Evolutionary conservation across 2,329 filamentous ascomycete genomes (phyloP).

Genomic region (Neospermospora avenae): DNA sequence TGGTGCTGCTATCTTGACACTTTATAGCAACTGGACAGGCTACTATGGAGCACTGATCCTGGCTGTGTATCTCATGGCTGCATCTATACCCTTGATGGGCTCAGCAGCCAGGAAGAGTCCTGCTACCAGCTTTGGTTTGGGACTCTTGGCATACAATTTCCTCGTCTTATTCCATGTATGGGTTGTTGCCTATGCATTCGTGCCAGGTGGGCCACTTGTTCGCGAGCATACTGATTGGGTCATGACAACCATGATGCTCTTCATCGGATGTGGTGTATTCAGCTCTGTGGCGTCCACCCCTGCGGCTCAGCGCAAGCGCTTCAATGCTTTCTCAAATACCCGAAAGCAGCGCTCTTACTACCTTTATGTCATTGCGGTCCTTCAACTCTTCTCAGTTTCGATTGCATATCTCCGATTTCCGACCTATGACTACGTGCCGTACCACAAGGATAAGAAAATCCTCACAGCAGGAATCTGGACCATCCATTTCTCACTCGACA

Average conservation of each 20-base stretch:
- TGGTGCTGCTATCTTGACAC: slow-evolving; percentile 75
- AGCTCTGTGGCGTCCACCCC: slow-evolving; percentile 52
- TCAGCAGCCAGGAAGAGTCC: slow-evolving; percentile 76
- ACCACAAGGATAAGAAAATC: slow-evolving; percentile 82
- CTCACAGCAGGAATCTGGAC: slow-evolving; percentile 98
- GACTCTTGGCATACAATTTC: slow-evolving; percentile 89
- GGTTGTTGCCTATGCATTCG: slow-evolving; percentile 97
- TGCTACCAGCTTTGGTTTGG: slow-evolving; percentile 78
- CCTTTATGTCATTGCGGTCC: slow-evolving; percentile 65
- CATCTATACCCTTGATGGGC: slow-evolving; percentile 70
- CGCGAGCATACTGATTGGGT: slow-evolving; percentile 96
- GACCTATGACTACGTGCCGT: slow-evolving; percentile 83
- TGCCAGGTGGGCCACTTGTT: slow-evolving; percentile 87
- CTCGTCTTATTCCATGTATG: slow-evolving; percentile 97
- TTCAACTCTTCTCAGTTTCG: slow-evolving; percentile 78
- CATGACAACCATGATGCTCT: slow-evolving; percentile 80
- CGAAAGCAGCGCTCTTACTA: slow-evolving; percentile 58
- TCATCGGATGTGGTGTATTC: slow-evolving; percentile 82
- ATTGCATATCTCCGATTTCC: slow-evolving; percentile 90
- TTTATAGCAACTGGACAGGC: slow-evolving; percentile 78
- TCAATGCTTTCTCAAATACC: slow-evolving; percentile 42
- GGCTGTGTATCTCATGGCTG: slow-evolving; percentile 77
- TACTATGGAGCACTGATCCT: slow-evolving; percentile 79
- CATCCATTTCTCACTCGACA: slow-evolving; percentile 95
- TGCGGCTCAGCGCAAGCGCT: slow-evolving; percentile 34